Conservation (phyloP, 108 stramenopile species). For the Skeletonema costatum region DNA sequence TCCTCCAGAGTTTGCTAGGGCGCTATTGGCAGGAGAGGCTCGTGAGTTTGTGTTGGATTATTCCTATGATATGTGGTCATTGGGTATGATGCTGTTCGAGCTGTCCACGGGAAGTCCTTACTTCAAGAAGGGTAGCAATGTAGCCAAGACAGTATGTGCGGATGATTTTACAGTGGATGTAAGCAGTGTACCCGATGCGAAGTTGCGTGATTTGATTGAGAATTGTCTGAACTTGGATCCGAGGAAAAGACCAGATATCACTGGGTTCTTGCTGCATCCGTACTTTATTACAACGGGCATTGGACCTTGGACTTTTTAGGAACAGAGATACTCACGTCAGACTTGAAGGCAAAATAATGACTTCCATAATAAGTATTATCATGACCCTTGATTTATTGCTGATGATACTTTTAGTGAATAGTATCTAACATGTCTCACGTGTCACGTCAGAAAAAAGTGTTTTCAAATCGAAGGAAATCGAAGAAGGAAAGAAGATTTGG, state of each 20-base stretch:
- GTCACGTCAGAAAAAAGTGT: no score
- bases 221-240: slow-evolving; percentile 69
- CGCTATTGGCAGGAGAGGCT: slow-evolving; percentile 73
- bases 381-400: no score
- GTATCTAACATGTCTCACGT: no score
- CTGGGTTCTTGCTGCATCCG: slow-evolving; percentile 78
- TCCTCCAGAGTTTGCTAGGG: slow-evolving; percentile 86
- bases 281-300: slow-evolving; percentile 71
- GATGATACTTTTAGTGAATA: no score
- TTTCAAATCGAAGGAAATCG: no score
- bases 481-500: no score
- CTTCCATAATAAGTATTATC: no score
- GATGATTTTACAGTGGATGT: slow-evolving; percentile 50
- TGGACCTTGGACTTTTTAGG: slow-evolving; percentile 48
- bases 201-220: slow-evolving; percentile 69
- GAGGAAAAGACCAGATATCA: slow-evolving; percentile 64
- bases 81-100: slow-evolving; percentile 65
- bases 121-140: slow-evolving; percentile 69
- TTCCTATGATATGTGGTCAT: slow-evolving; percentile 66
- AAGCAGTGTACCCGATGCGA: slow-evolving; percentile 44
- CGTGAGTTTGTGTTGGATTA: slow-evolving; percentile 64
- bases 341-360: no score
- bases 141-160: slow-evolving; percentile 63
- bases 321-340: background rate
- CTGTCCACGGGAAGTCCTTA: slow-evolving; percentile 57